Evolutionary conservation across 139 green algal genomes (phyloP).

Genomic region (Chlorella sp.): DNA sequence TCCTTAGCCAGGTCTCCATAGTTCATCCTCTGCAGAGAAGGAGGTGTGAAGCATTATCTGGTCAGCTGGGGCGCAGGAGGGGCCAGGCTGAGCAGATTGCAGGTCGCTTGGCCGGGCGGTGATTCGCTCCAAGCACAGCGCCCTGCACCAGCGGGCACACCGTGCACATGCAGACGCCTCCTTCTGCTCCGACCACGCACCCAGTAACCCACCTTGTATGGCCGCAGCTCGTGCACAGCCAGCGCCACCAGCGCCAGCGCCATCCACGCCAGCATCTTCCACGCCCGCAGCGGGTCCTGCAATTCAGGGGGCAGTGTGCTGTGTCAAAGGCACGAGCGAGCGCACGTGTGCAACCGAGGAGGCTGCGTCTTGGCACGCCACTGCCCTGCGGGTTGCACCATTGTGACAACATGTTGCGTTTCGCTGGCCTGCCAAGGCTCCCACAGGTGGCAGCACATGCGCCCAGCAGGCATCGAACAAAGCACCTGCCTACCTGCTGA

Average conservation of each 20-base stretch:
- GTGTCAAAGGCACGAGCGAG: too few species aligned
- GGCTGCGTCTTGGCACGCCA: too few species aligned
- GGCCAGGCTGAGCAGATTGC: background rate
- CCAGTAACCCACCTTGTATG: conserved; percentile 18
- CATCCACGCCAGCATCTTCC: conserved; percentile 28
- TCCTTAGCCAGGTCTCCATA: conserved; percentile 9
- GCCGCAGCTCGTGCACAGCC: conserved; percentile 27
- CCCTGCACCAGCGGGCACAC: background rate
- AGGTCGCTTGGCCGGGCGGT: background rate
- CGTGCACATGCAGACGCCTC: background rate
- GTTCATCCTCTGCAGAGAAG: conserved; percentile 20
- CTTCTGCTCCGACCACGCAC: background rate
- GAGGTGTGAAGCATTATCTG: too few species aligned
- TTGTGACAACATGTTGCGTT: too few species aligned
- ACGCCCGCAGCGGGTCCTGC: background rate
- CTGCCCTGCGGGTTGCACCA: too few species aligned
- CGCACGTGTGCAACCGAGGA: too few species aligned
- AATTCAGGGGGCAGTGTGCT: too few species aligned
- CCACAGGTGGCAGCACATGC: too few species aligned
- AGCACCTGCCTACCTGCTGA: conserved; percentile 4
- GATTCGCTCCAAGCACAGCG: background rate
- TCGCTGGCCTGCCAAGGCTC: too few species aligned
- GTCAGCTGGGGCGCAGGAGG: background rate
- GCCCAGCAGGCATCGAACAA: too few species aligned
- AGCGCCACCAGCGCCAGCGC: conserved; percentile 12